Evolutionary conservation across 495 filamentous ascomycete genomes (phyloP).

Genomic region (Corynascus novoguineensis): DNA sequence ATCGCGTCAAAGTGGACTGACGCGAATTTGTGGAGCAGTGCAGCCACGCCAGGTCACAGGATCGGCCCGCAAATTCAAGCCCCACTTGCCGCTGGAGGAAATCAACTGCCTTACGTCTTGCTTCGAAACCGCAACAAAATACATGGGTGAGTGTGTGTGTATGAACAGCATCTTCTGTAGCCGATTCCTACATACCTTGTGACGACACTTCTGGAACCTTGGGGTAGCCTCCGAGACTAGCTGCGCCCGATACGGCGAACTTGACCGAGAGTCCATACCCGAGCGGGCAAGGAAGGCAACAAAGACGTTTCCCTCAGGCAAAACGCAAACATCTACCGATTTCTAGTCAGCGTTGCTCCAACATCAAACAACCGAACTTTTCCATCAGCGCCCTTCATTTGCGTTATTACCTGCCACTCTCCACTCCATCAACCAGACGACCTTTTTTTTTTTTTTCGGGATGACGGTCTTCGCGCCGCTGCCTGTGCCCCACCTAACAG

Average conservation of each 20-base stretch:
- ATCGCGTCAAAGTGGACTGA: no score
- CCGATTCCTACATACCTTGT: not conserved
- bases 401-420: not conserved
- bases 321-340: not conserved
- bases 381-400: not conserved
- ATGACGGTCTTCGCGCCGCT: not conserved
- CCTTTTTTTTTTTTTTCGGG: not conserved
- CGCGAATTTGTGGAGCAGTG: not conserved
- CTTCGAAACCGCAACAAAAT: not conserved
- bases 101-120: not conserved
- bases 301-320: no score
- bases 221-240: no score
- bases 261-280: no score
- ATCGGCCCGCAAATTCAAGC: not conserved
- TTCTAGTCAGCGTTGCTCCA: not conserved
- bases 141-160: not conserved
- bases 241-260: no score
- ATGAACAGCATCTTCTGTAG: not conserved
- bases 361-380: not conserved
- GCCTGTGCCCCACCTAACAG: not conserved
- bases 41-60: constrained; percentile 14
- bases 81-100: not conserved
- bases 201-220: not conserved
- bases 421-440: not conserved
- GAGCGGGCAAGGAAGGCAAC: no score